phyloP scores from a whole-genome alignment of 805 yeast species.

The Candida coquimbonensis region DNA sequence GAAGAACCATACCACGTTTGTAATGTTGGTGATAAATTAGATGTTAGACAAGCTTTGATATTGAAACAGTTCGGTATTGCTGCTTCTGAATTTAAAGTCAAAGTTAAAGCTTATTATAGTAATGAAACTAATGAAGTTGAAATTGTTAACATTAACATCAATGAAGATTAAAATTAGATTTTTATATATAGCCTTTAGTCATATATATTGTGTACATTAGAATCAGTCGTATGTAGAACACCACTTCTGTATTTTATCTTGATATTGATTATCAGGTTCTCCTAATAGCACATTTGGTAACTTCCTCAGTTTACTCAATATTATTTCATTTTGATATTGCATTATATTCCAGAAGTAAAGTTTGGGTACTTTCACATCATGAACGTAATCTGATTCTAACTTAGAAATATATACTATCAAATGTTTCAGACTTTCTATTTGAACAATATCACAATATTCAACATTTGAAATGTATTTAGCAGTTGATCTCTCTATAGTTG shows the following conservation, averaged over 20 bases:
- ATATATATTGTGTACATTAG: conserved; percentile 10
- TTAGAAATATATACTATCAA: conserved; percentile 6
- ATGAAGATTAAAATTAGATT: conserved; percentile 17
- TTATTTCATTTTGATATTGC: neutral
- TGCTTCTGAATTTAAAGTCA: conserved; percentile 82
- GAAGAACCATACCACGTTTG: conserved; percentile 77
- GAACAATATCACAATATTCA: conserved; percentile 2
- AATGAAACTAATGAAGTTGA: conserved; percentile 39
- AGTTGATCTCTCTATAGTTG: conserved; percentile 7
- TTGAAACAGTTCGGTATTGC: conserved; percentile 95
- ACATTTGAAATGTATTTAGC: conserved; percentile 6
- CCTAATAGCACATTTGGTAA: neutral
- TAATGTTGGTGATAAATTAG: conserved; percentile 69
- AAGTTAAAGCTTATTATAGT: conserved; percentile 70
- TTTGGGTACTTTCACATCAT: neutral
- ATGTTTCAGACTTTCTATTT: neutral
- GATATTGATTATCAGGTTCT: neutral
- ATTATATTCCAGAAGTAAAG: conserved; percentile 1
- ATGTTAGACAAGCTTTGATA: conserved; percentile 85
- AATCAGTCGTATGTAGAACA: conserved; percentile 3
- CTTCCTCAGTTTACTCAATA: conserved; percentile 5
- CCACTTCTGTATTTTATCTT: neutral
- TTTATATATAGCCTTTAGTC: neutral
- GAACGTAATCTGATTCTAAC: neutral
- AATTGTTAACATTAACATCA: conserved; percentile 27